These are phyloP conservation scores for Leishmania gerbilli DNA, from an alignment of 208 protist species.

Conservation along the genomic window DNA sequence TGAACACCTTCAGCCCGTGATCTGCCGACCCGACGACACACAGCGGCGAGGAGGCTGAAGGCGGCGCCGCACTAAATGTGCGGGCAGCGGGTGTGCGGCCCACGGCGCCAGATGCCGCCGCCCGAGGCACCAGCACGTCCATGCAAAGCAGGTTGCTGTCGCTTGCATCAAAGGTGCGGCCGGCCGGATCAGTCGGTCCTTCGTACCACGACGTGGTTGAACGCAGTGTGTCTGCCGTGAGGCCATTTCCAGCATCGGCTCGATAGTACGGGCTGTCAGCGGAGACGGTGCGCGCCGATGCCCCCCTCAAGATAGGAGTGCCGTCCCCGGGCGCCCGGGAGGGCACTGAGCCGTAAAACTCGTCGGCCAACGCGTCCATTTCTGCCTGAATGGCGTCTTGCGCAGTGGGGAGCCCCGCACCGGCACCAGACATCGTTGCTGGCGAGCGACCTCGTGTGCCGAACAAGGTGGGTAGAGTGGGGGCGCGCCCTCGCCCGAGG, in stretches of 20 bases:
- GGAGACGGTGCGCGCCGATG: background rate
- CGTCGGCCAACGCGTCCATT: conserved; percentile 60
- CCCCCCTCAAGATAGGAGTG: background rate
- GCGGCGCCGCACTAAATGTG: background rate
- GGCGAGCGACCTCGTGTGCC: background rate
- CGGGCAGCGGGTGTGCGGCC: background rate
- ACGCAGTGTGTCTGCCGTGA: conserved; percentile 23
- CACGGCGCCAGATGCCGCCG: background rate
- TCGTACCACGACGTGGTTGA: conserved; percentile 37
- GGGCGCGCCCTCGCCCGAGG: background rate
- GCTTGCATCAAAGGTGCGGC: conserved; percentile 70
- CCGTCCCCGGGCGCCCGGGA: conserved; percentile 22
- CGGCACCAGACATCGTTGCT: background rate
- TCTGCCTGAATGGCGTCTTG: conserved; percentile 58
- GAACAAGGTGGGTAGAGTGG: background rate
- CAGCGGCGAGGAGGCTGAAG: conserved; percentile 12
- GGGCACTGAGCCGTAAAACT: conserved; percentile 46
- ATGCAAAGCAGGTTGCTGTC: conserved; percentile 89
- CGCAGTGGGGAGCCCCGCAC: background rate
- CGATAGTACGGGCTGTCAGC: conserved; percentile 7
- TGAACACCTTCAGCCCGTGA: conserved; percentile 87
- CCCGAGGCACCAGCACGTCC: conserved; percentile 52
- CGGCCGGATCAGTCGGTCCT: conserved; percentile 53
- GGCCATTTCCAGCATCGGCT: background rate
- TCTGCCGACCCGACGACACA: conserved; percentile 85